Evolutionary conservation across 257 asterid species (phyloP).

Genomic region (Avicennia marina): DNA sequence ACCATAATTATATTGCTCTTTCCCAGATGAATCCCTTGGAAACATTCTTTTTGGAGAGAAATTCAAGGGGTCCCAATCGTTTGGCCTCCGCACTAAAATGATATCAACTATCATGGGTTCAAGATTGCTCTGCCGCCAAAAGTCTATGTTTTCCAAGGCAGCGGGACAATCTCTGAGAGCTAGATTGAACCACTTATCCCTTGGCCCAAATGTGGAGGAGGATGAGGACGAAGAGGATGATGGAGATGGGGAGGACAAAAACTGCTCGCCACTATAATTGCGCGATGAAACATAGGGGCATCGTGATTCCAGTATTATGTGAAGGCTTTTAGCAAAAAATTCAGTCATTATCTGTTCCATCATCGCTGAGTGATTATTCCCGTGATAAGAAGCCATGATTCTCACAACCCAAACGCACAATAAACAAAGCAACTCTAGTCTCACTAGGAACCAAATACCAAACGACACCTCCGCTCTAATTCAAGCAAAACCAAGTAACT

Average conservation of each 20-base stretch:
- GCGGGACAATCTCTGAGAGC: slow-evolving; percentile 85
- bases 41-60: slow-evolving; percentile 42
- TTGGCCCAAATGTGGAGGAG: slow-evolving; percentile 58
- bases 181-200: slow-evolving; percentile 87
- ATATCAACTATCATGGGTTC: slow-evolving; percentile 89
- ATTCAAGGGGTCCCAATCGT: slow-evolving; percentile 49
- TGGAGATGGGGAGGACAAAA: slow-evolving; percentile 58
- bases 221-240: slow-evolving; percentile 73
- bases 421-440: not conserved
- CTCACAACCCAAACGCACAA: slow-evolving; percentile 2
- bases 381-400: slow-evolving; percentile 63
- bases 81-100: slow-evolving; percentile 49
- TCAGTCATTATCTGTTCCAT: slow-evolving; percentile 90
- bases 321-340: slow-evolving; percentile 83
- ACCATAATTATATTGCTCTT: slow-evolving; percentile 41
- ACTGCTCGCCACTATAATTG: slow-evolving; percentile 73
- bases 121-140: slow-evolving; percentile 76
- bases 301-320: slow-evolving; percentile 82
- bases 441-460: not conserved
- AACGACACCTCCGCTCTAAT: not conserved
- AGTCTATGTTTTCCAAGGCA: slow-evolving; percentile 80
- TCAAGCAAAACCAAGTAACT: slow-evolving; percentile 17
- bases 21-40: slow-evolving; percentile 27
- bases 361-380: slow-evolving; percentile 55
- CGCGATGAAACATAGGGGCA: slow-evolving; percentile 84